Conservation (phyloP, 257 asterid genomes). For the Solanum pennellii region DNA sequence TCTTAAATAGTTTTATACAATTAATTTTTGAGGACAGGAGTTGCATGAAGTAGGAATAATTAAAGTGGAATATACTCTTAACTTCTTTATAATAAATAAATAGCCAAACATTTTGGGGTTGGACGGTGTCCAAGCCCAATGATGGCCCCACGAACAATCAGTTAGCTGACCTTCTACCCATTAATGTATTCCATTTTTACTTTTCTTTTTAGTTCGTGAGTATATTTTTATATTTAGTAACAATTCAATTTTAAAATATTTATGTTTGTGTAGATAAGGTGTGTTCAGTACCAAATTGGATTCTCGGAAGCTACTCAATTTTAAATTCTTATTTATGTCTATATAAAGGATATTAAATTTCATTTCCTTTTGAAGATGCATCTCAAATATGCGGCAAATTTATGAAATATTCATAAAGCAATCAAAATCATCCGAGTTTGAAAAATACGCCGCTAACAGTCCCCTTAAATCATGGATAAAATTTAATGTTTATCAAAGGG, state of each 20-base stretch:
- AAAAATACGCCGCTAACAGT: no score
- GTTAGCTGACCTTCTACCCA: background rate
- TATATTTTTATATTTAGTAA: background rate
- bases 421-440: no score
- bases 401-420: no score
- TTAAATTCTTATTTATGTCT: no score
- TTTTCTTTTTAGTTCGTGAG: background rate
- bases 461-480: no score
- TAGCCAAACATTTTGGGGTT: background rate
- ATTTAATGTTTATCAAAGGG: no score
- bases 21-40: background rate
- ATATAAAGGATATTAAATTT: no score
- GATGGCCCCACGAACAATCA: background rate
- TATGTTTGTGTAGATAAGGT: no score
- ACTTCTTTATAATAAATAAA: background rate
- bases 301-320: no score
- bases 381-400: no score
- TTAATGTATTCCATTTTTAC: background rate
- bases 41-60: background rate
- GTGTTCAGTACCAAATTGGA: no score
- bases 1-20: background rate
- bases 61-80: background rate
- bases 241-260: background rate
- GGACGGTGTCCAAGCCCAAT: background rate
- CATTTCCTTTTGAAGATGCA: no score